Evolutionary conservation across 768 basidiomycete species (phyloP).

Genomic region (Amanita jacksonii): DNA sequence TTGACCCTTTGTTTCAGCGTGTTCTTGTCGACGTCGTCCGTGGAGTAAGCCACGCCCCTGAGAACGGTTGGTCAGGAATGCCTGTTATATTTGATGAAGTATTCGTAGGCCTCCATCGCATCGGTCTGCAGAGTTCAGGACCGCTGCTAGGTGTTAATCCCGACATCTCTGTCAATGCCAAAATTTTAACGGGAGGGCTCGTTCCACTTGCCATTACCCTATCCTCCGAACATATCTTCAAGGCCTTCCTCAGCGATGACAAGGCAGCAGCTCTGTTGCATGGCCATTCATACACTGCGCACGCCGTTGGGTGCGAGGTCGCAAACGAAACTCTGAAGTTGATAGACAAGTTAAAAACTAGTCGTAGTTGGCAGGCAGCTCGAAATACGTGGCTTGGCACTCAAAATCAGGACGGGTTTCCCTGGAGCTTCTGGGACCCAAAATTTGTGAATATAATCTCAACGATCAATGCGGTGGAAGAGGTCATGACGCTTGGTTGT

Average conservation of each 20-base stretch:
- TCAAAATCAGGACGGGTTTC: conserved; percentile 16
- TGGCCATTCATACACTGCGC: conserved; percentile 94
- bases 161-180: conserved; percentile 88
- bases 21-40: conserved; percentile 78
- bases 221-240: conserved; percentile 70
- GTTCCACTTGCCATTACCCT: conserved; percentile 83
- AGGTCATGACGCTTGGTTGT: conserved; percentile 82
- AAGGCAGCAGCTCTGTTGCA: conserved; percentile 88
- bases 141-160: conserved; percentile 65
- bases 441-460: conserved; percentile 61
- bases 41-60: conserved; percentile 16
- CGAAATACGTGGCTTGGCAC: conserved; percentile 44
- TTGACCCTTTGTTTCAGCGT: conserved; percentile 94
- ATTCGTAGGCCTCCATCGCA: conserved; percentile 85
- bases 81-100: conserved; percentile 97
- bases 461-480: conserved; percentile 42
- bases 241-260: conserved; percentile 60
- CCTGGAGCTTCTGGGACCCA: conserved; percentile 89
- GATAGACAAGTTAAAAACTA: conserved; percentile 40
- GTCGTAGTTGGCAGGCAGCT: conserved; percentile 52
- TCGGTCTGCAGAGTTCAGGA: conserved; percentile 59
- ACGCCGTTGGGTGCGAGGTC: conserved; percentile 87
- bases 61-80: conserved; percentile 48
- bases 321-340: conserved; percentile 72
- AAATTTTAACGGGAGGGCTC: conserved; percentile 88